Conservation (phyloP, 768 basidiomycete species). For the Leccinellum albellum region DNA sequence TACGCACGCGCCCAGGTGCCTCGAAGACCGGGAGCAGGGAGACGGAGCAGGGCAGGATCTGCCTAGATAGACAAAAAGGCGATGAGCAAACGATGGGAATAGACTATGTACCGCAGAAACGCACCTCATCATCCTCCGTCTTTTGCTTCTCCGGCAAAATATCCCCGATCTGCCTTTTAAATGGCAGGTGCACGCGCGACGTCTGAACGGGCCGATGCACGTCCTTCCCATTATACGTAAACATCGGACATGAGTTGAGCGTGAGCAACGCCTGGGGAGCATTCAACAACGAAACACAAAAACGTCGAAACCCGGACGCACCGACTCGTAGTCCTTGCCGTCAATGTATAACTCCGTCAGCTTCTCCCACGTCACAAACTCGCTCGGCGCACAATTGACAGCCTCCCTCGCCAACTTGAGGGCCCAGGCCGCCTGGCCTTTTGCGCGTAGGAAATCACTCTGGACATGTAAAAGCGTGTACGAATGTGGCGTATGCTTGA, state of each 20-base stretch:
- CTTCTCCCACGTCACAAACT: conserved; percentile 99
- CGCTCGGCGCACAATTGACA: conserved; percentile 96
- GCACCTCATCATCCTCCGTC: conserved; percentile 81
- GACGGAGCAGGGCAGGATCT: conserved; percentile 88
- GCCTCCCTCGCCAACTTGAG: conserved; percentile 89
- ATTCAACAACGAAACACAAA: background rate
- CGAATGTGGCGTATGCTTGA: conserved; percentile 83
- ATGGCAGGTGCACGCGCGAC: conserved; percentile 78
- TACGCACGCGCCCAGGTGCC: conserved; percentile 98
- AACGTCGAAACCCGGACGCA: conserved; percentile 10
- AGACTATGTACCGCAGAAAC: background rate
- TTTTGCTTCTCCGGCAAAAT: conserved; percentile 82
- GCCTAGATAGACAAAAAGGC: conserved; percentile 45
- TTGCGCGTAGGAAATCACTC: conserved; percentile 87
- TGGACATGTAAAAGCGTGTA: conserved; percentile 94
- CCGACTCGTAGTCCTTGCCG: conserved; percentile 77
- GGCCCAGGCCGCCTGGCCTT: conserved; percentile 85
- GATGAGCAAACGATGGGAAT: background rate
- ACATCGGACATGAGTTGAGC: conserved; percentile 99
- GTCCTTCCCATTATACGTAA: conserved; percentile 97
- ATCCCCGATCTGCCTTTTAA: conserved; percentile 80
- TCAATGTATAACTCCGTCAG: conserved; percentile 94
- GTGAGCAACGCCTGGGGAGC: conserved; percentile 70
- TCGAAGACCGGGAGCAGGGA: conserved; percentile 89
- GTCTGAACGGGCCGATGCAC: conserved; percentile 81